These are phyloP conservation scores for Yarrowia divulgata DNA, from an alignment of 805 yeast genomes.

Conservation along the genomic window DNA sequence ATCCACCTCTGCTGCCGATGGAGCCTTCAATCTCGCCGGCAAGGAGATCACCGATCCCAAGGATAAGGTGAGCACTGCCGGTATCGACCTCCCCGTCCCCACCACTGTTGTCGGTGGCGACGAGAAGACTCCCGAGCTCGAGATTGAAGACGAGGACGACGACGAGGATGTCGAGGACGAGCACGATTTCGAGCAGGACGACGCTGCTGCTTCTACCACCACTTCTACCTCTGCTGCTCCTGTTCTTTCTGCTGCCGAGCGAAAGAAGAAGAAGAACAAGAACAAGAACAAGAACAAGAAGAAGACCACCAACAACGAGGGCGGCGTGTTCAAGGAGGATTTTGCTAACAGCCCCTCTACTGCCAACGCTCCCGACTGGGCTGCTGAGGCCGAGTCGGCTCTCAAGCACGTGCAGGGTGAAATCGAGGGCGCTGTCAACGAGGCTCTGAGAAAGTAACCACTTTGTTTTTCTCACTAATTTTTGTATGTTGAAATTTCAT, in stretches of 20 bases:
- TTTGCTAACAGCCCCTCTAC: conserved; percentile 34
- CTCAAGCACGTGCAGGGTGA: conserved; percentile 38
- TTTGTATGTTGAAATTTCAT: conserved; percentile 36
- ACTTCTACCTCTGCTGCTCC: conserved; percentile 17
- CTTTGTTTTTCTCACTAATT: conserved; percentile 32
- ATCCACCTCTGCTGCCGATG: conserved; percentile 10
- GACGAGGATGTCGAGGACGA: conserved; percentile 29
- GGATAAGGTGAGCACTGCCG: conserved; percentile 31
- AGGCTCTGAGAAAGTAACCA: conserved; percentile 32
- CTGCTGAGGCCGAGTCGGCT: conserved; percentile 39
- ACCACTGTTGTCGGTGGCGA: conserved; percentile 26
- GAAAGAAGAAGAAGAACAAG: conserved; percentile 31
- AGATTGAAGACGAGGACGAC: conserved; percentile 34
- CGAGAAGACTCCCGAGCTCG: conserved; percentile 25
- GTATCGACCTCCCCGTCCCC: conserved; percentile 14
- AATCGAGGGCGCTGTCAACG: conserved; percentile 35
- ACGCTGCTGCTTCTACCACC: conserved; percentile 9
- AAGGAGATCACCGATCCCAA: conserved; percentile 16
- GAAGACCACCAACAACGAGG: conserved; percentile 31
- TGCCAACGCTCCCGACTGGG: conserved; percentile 36
- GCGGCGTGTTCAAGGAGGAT: conserved; percentile 37
- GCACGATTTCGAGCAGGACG: conserved; percentile 24
- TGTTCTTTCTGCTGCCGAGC: conserved; percentile 35
- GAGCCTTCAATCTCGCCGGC: conserved; percentile 24
- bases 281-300: conserved; percentile 29